These are phyloP conservation scores for Fusarium multiceps DNA, from an alignment of 2,329 filamentous ascomycete species.

Conservation along the genomic window DNA sequence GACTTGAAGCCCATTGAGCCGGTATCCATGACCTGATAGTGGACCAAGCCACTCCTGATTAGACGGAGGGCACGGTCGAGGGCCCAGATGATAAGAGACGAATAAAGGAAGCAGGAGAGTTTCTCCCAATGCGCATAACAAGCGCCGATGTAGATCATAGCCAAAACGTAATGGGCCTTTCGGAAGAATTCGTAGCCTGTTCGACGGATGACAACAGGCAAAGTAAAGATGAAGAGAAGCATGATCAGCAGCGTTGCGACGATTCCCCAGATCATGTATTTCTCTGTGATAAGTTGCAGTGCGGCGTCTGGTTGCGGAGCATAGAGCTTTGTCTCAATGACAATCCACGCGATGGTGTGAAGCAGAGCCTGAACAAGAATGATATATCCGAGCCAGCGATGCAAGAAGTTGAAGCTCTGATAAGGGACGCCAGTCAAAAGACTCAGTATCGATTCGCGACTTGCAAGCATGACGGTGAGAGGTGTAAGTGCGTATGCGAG, in stretches of 20 bases:
- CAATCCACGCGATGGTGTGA: not conserved
- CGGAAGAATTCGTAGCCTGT: conserved; percentile 1
- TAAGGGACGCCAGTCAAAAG: not conserved
- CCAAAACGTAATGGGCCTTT: not conserved
- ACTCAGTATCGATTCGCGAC: not conserved
- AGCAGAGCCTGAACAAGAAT: not conserved
- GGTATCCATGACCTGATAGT: not conserved
- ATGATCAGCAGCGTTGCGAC: not conserved
- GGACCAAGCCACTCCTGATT: not conserved
- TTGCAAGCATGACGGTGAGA: not conserved
- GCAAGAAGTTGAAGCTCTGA: conserved; percentile 1
- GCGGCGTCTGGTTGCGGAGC: not conserved
- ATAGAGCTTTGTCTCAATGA: not conserved
- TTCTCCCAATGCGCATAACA: conserved; percentile 4
- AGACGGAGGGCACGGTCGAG: not conserved
- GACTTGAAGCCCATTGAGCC: not conserved
- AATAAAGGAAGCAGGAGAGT: not conserved
- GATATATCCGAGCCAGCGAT: conserved; percentile 1
- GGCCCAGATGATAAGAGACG: not conserved
- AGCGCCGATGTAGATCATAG: not conserved
- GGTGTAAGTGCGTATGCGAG: conserved; percentile 1
- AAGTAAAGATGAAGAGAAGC: not conserved
- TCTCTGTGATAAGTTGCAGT: not conserved
- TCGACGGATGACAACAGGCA: not conserved
- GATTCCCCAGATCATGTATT: not conserved